Evolutionary conservation across 2,329 filamentous ascomycete species (phyloP), one percentile per base, ranked within the genome.

Genomic region (Biscogniauxia mediterranea): DNA sequence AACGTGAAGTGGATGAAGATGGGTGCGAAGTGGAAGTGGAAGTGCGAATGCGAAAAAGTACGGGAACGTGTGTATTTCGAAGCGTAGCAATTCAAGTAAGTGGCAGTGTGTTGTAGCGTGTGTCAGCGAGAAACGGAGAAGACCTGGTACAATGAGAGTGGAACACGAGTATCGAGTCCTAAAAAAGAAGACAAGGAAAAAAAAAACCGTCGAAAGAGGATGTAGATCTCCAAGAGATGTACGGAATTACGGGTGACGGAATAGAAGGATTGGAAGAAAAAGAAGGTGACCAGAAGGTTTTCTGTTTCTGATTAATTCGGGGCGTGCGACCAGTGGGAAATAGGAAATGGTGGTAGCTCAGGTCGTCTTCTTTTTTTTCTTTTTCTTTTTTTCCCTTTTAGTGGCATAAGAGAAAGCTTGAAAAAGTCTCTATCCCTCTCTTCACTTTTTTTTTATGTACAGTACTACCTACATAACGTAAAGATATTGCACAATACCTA

Each of bases 241-340:
- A 25, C 23, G 28, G n/a, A 32, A 54, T 32, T 19, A 54, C 17
- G 19, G 52, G n/a, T 19, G 52, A 54, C 28, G 21, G 25, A 54
- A 19, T 21, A 25, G n/a, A 19, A 25, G 52, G 52, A 54, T 23
- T 23, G n/a, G 52, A 38, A 17, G 52, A 32, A 54, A 54, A 54
- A 54, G 52, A 54, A 54, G 52, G 20, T 32, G 52, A 38, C 20
- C 52, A 54, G 52, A 54, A 54, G 23, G 52, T 54, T 54, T 52
- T 52, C 38, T 17, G 38, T 17, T 21, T 25, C 50, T 52, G 50
- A 52, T 52, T 52, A 25, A 21, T 23, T 52, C 50, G 50, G 50
- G 21, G 50, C 50, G 17, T 4, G 50, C 50, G 50, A 52, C 50
- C 50, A 52, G 50, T 52, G 19, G 49, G 49, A 51, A 51, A n/a